phyloP scores from a whole-genome alignment of 2,329 filamentous ascomycete species.

The Ceratocystis lukuohia region DNA sequence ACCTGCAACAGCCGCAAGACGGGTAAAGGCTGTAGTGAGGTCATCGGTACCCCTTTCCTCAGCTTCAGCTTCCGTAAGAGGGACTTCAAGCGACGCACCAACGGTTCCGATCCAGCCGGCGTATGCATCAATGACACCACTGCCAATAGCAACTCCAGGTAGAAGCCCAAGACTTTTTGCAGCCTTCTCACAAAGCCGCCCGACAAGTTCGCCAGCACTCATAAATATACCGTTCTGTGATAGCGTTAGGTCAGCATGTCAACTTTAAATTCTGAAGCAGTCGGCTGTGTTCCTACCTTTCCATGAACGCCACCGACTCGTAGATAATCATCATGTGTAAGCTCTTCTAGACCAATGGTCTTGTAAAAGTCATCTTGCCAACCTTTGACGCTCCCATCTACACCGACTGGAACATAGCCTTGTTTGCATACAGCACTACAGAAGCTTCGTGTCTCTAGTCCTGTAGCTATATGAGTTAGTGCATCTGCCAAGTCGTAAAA shows the following conservation, averaged over 20 bases:
- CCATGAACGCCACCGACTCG: conserved; percentile 88
- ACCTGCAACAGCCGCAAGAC: conserved; percentile 84
- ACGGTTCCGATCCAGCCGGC: conserved; percentile 98
- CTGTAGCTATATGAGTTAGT: conserved; percentile 85
- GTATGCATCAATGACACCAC: conserved; percentile 95
- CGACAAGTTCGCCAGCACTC: conserved; percentile 84
- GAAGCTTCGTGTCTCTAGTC: conserved; percentile 80
- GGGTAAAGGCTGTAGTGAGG: conserved; percentile 81
- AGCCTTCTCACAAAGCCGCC: conserved; percentile 70
- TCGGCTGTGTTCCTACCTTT: conserved; percentile 52
- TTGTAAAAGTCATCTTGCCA: conserved; percentile 94
- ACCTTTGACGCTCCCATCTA: conserved; percentile 92
- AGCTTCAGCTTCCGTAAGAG: conserved; percentile 24
- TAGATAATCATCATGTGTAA: conserved; percentile 77
- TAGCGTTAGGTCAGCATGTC: conserved; percentile 19
- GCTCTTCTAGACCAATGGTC: conserved; percentile 71
- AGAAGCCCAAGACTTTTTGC: conserved; percentile 72
- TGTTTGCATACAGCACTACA: conserved; percentile 97
- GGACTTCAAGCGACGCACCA: conserved; percentile 81
- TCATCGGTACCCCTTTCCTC: conserved; percentile 43
- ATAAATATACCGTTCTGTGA: conserved; percentile 76
- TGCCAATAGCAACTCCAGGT: conserved; percentile 80
- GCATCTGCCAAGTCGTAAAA: conserved; percentile 94
- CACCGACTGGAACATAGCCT: conserved; percentile 88
- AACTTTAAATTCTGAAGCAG: conserved; percentile 8